A percentile compares a stretch with the other conserved stretches of the same genome.
These are phyloP conservation scores for Metschnikowia aberdeeniae DNA, from an alignment of 805 yeast species.

Conservation along the genomic window DNA sequence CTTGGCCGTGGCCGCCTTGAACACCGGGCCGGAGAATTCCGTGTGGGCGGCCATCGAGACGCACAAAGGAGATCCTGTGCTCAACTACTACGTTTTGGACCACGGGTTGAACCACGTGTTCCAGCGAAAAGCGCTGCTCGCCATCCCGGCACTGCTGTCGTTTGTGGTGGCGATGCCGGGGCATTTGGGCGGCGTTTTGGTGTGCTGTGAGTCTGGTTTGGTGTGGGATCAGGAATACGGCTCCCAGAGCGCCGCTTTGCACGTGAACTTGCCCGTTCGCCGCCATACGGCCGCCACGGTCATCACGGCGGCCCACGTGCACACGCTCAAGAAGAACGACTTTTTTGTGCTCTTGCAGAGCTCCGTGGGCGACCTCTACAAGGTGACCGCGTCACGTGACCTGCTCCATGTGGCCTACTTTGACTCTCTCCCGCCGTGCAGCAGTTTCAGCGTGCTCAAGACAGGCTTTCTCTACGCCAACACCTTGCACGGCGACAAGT, in stretches of 20 bases:
- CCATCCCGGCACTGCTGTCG: slow-evolving; percentile 36
- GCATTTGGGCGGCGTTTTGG: slow-evolving; percentile 61
- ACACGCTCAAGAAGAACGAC: slow-evolving; percentile 52
- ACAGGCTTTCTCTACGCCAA: slow-evolving; percentile 75
- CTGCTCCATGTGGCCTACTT: slow-evolving; percentile 53
- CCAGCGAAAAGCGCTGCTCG: slow-evolving; percentile 28
- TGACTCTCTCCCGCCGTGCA: slow-evolving; percentile 66
- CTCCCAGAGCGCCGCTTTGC: slow-evolving; percentile 16
- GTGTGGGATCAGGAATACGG: slow-evolving; percentile 43
- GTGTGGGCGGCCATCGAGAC: slow-evolving; percentile 76
- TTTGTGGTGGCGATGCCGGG: slow-evolving; percentile 68
- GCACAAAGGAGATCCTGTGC: slow-evolving; percentile 12
- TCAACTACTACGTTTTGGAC: slow-evolving; percentile 78
- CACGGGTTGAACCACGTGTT: slow-evolving; percentile 78
- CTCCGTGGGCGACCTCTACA: slow-evolving; percentile 70
- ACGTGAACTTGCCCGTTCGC: slow-evolving; percentile 57
- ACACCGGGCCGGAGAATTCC: slow-evolving; percentile 80
- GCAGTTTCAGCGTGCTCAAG: slow-evolving; percentile 55
- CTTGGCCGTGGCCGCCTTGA: slow-evolving; percentile 54
- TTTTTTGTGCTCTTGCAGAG: slow-evolving; percentile 73
- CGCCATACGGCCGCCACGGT: slow-evolving; percentile 17
- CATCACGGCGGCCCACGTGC: slow-evolving; percentile 59
- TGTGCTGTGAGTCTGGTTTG: slow-evolving; percentile 56
- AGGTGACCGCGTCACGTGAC: slow-evolving; percentile 47
- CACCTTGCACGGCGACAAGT: slow-evolving; percentile 57